phyloP scores from a whole-genome alignment of 1,139 yeast genomes.

The Yamadazyma membranifaciens region DNA sequence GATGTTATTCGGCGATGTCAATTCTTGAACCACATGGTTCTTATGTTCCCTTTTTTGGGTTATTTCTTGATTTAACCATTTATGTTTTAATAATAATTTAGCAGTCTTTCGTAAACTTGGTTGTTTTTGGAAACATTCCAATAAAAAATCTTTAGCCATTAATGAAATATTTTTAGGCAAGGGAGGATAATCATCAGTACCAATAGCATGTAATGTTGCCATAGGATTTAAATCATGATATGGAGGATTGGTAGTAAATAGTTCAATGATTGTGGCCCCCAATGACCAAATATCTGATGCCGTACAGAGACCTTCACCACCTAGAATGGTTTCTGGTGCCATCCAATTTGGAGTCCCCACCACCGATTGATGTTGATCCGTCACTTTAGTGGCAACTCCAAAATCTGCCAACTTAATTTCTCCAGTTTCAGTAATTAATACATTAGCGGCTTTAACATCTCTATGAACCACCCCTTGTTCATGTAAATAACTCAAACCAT shows the following conservation, averaged over 20 bases:
- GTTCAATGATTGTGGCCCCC: constrained; percentile 89
- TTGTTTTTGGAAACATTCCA: constrained; percentile 77
- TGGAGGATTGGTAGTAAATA: constrained; percentile 86
- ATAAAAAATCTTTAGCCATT: constrained; percentile 59
- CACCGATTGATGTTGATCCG: constrained; percentile 40
- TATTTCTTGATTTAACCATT: constrained; percentile 46
- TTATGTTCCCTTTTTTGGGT: constrained; percentile 2
- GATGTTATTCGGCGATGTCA: background rate
- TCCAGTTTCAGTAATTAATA: constrained; percentile 58
- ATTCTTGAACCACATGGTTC: background rate
- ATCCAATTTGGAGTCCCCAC: constrained; percentile 84
- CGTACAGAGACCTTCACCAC: constrained; percentile 82
- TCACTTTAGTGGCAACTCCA: constrained; percentile 67
- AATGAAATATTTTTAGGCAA: constrained; percentile 62
- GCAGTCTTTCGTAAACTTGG: constrained; percentile 64
- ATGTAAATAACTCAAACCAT: constrained; percentile 70
- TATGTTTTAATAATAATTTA: constrained; percentile 52
- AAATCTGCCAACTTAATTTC: constrained; percentile 73
- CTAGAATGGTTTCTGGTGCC: constrained; percentile 78
- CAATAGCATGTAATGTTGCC: constrained; percentile 92
- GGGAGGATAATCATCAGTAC: constrained; percentile 79
- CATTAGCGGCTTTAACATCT: constrained; percentile 79
- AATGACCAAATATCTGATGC: constrained; percentile 93
- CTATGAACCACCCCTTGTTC: constrained; percentile 74
- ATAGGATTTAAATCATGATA: constrained; percentile 78